Evolutionary conservation across 495 filamentous ascomycete species (phyloP), one percentile per base, ranked within the genome.

Genomic region (Jackrogersella minutella): DNA sequence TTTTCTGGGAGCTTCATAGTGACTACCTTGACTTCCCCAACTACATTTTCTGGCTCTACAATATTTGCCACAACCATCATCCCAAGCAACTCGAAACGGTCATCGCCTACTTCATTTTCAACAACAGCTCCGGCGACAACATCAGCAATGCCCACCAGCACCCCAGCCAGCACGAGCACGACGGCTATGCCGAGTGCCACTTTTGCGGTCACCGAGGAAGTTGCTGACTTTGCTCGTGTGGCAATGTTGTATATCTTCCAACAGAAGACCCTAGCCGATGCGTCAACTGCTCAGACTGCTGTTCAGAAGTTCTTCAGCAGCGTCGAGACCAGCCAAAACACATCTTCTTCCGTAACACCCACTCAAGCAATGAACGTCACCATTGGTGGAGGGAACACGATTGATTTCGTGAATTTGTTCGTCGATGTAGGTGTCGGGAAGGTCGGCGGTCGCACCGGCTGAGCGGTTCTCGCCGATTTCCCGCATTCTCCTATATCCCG

Each of bases 201-300:
- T 10, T 82, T 84, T 26, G 65, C 46, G 2, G 73, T 79, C 17
- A 81, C 78, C 0, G 74, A 86, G 13, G 80, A 85, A 19, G 78
- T 81, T 2, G 73, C 89, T 1, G 89, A 92, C 72, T 91, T 92
- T 76, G 85, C 88, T 3, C 84, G 89, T 5, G 79, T 88, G 8
- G 81, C 80, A 0, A 82, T 92, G 5, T 76, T 92, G 40, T 88
- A 78, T 62, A 75, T 91, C 31, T 78, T 91, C 6, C 88, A 90
- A 53, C 76, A 85, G 54, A 77, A 83, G 22, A 73, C 71, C 0
- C 66, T 91, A 0, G 64, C 73, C 14, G 74, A 72, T 26, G 90
- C 90, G 5, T 81, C 84, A 30, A 73, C 66, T 9, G 88, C 88
- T 28, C 88, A 91, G 69, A 72, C 66, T 11, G 70, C 72, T 1